Evolutionary conservation across 495 filamentous ascomycete genomes (phyloP).

Genomic region (Tetracladium setigerum): DNA sequence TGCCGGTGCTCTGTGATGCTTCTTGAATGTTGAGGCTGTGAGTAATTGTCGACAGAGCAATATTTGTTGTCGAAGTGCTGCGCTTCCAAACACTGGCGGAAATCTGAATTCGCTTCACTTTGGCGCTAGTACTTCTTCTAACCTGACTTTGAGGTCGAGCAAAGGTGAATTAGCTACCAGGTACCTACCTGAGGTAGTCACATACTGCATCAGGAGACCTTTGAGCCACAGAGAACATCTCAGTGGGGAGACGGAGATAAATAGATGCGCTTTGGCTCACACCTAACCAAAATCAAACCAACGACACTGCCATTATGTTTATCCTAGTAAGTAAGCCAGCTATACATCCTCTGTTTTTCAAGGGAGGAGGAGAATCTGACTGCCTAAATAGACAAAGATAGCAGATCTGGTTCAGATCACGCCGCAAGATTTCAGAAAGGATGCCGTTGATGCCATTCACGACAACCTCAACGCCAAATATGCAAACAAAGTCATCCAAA

Average conservation of each 20-base stretch:
- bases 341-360: background rate
- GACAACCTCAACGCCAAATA: conserved; percentile 96
- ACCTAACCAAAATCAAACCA: background rate
- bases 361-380: background rate
- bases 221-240: too few species aligned
- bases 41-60: too few species aligned
- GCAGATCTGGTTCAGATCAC: conserved; percentile 86
- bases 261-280: background rate
- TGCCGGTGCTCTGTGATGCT: background rate
- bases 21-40: too few species aligned
- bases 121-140: too few species aligned
- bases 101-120: too few species aligned
- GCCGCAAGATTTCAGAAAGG: conserved; percentile 76
- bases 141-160: too few species aligned
- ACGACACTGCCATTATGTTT: conserved; percentile 37
- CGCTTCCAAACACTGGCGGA: too few species aligned
- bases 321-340: conserved; percentile 39
- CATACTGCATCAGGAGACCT: too few species aligned
- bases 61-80: too few species aligned
- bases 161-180: too few species aligned
- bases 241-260: background rate
- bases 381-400: conserved; percentile 50
- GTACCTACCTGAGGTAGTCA: too few species aligned
- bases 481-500: conserved; percentile 75
- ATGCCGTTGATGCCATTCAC: conserved; percentile 71